Evolutionary conservation across 495 filamentous ascomycete species (phyloP).

Genomic region (Lentithecium fluviatile): DNA sequence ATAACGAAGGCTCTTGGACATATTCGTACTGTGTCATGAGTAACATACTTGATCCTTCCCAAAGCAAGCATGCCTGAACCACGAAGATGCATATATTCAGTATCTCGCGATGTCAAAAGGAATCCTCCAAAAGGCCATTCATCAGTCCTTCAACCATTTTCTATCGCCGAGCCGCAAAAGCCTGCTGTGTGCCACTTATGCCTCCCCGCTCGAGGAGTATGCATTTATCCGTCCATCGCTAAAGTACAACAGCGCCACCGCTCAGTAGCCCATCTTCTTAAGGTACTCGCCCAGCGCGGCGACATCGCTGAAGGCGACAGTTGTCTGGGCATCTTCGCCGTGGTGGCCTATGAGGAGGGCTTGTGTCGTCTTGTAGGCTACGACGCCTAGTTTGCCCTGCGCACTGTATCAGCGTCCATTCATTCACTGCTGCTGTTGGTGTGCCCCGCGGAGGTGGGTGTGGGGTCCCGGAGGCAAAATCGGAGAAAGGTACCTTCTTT

Average conservation of each 20-base stretch:
- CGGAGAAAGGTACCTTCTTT: constrained; percentile 64
- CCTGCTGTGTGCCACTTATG: not conserved
- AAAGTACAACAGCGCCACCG: constrained; percentile 31
- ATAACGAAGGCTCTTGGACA: too few species aligned
- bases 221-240: constrained; percentile 26
- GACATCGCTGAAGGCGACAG: constrained; percentile 61
- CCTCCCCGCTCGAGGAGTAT: constrained; percentile 29
- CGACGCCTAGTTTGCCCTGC: constrained; percentile 78
- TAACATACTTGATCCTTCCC: not conserved
- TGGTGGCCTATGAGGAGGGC: constrained; percentile 86
- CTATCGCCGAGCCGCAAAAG: not conserved
- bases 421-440: not conserved
- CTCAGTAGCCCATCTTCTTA: constrained; percentile 65
- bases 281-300: constrained; percentile 76
- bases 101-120: constrained; percentile 8
- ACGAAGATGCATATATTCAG: constrained; percentile 1
- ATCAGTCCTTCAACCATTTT: constrained; percentile 3
- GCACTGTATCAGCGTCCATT: constrained; percentile 8
- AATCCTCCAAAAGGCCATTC: constrained; percentile 9
- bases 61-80: not conserved
- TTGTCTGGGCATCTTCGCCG: constrained; percentile 64
- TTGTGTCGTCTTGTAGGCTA: constrained; percentile 77
- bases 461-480: not conserved
- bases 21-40: not conserved
- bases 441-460: not conserved